Conservation (phyloP, 495 filamentous ascomycete species). For the Tuber calosporum region DNA sequence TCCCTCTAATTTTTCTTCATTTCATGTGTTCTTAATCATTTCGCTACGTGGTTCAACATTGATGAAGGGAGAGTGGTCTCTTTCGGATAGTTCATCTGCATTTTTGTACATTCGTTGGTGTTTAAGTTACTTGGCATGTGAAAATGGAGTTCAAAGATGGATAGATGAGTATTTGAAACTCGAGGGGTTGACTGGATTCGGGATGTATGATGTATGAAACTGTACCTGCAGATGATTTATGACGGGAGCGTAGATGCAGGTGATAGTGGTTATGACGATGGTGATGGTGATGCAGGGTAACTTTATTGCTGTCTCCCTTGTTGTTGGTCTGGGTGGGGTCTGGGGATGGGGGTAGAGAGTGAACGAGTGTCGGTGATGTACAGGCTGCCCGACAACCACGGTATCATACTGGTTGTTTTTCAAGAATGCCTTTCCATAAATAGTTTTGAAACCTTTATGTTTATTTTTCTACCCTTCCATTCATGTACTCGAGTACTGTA, state of each 20-base stretch:
- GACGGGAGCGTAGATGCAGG: neutral
- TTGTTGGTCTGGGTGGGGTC: neutral
- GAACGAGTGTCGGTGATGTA: neutral
- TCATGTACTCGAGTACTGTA: too few relatives aligned
- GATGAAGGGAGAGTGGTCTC: neutral
- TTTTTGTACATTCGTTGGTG: neutral
- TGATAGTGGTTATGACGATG: neutral
- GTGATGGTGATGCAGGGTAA: neutral
- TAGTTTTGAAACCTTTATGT: constrained; percentile 1
- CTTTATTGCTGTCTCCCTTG: neutral
- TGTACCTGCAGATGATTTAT: neutral
- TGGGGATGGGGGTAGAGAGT: neutral
- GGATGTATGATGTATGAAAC: too few relatives aligned
- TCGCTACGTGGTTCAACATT: neutral
- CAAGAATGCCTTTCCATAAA: neutral
- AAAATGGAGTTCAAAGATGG: neutral
- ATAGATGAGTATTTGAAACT: neutral
- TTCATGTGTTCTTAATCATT: neutral
- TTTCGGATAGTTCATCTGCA: neutral
- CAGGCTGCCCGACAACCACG: neutral
- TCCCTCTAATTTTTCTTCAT: neutral
- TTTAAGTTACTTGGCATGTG: neutral
- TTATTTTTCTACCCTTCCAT: neutral
- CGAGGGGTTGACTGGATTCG: neutral
- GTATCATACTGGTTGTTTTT: neutral